phyloP scores from a whole-genome alignment of 805 yeast species.

The Yarrowia hollandica region DNA sequence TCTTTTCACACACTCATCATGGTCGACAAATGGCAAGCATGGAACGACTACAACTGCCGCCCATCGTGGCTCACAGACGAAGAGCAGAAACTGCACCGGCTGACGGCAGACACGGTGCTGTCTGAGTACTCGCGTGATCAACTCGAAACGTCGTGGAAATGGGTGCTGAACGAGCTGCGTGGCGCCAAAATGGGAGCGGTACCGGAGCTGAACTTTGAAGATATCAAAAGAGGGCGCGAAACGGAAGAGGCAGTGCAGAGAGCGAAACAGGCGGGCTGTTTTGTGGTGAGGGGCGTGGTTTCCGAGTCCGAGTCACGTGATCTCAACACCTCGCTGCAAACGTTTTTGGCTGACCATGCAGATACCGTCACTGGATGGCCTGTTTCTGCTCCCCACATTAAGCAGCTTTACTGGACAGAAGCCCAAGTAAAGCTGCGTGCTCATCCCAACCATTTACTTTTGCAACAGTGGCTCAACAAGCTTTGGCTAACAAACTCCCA shows the following conservation, averaged over 20 bases:
- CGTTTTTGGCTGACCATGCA: neutral
- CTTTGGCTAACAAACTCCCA: neutral
- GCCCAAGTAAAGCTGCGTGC: neutral
- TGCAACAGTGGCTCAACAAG: constrained; percentile 5
- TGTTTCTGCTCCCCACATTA: neutral
- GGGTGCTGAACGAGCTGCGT: neutral
- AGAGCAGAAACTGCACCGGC: neutral
- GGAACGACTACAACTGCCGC: neutral
- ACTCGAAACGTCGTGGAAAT: neutral
- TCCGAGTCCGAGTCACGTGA: neutral
- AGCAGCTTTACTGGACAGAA: constrained; percentile 7
- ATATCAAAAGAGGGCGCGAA: neutral
- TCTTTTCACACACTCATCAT: neutral
- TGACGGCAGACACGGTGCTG: neutral
- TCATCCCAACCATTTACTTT: neutral
- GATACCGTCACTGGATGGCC: neutral
- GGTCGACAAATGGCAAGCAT: constrained; percentile 3
- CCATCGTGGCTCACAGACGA: neutral
- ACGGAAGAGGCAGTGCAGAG: neutral
- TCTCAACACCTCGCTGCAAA: neutral
- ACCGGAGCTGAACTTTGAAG: neutral
- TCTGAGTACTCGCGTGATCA: constrained; percentile 2
- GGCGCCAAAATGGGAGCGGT: neutral
- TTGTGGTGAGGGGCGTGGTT: neutral
- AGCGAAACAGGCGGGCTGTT: neutral